A percentile compares a stretch with the other conserved stretches of the same genome.
phyloP scores from a whole-genome alignment of 768 basidiomycete species.

The Phylloporus rhodoxanthus region DNA sequence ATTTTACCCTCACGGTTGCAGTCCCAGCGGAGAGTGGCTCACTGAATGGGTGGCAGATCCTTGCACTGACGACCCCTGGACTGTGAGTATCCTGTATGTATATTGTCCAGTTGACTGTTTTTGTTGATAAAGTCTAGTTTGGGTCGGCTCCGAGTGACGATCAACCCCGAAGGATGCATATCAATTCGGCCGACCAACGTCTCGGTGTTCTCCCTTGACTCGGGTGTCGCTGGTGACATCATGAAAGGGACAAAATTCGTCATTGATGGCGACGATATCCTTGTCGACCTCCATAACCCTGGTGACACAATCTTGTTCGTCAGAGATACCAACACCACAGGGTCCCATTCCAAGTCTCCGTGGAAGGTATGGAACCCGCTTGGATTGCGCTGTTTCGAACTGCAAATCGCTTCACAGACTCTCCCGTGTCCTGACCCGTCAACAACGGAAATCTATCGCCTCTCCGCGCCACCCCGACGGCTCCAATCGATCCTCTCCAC shows the following conservation, averaged over 20 bases:
- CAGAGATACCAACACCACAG: not conserved
- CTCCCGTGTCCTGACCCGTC: not conserved
- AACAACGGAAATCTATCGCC: not conserved
- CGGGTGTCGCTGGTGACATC: not conserved
- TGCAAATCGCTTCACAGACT: conserved; percentile 1
- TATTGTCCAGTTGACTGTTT: not conserved
- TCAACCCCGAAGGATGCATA: not conserved
- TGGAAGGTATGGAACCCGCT: conserved; percentile 21
- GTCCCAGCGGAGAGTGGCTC: conserved; percentile 65
- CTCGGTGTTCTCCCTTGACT: conserved; percentile 19
- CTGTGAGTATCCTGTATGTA: conserved; percentile 39
- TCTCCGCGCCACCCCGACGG: conserved; percentile 31
- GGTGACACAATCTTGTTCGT: conserved; percentile 8
- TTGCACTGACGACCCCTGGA: conserved; percentile 57
- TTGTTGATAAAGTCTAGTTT: conserved; percentile 8
- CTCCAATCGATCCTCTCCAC: conserved; percentile 63
- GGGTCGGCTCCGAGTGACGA: conserved; percentile 19
- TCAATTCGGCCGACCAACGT: conserved; percentile 24
- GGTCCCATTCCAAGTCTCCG: not conserved
- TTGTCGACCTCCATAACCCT: not conserved
- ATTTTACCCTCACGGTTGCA: conserved; percentile 70
- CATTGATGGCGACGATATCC: conserved; percentile 12
- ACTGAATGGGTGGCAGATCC: conserved; percentile 64
- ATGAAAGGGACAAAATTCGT: not conserved
- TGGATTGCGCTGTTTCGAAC: not conserved